Evolutionary conservation across 164 flowering plant genomes (phyloP).

Genomic region (Nymphaea thermarum): DNA sequence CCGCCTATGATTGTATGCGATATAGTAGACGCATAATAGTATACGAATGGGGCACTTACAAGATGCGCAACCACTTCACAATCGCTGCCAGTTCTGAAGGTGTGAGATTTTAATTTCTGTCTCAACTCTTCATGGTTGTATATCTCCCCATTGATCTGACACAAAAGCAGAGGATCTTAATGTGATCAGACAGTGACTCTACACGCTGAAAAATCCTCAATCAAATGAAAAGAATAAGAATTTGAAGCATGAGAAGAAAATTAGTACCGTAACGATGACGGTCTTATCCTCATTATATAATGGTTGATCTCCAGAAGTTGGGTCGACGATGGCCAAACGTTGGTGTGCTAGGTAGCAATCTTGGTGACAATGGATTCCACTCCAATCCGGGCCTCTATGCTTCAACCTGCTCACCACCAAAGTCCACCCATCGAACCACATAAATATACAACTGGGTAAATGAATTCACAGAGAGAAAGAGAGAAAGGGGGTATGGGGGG

Average conservation of each 20-base stretch:
- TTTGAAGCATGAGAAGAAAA: neutral
- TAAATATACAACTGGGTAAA: neutral
- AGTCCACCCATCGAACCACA: neutral
- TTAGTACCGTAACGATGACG: slow-evolving; percentile 61
- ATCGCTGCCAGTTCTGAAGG: slow-evolving; percentile 85
- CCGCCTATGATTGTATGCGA: too few relatives aligned
- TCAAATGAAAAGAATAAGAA: neutral
- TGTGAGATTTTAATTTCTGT: slow-evolving; percentile 48
- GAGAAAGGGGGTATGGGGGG: too few relatives aligned
- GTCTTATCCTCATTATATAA: slow-evolving; percentile 88
- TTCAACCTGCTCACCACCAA: slow-evolving; percentile 37
- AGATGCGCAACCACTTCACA: slow-evolving; percentile 99
- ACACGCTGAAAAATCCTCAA: neutral
- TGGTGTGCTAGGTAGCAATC: slow-evolving; percentile 88
- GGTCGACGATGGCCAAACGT: slow-evolving; percentile 83
- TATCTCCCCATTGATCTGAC: slow-evolving; percentile 91
- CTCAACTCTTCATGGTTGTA: slow-evolving; percentile 75
- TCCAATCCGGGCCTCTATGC: slow-evolving; percentile 97
- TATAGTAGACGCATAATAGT: too few relatives aligned
- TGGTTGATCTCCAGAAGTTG: slow-evolving; percentile 94
- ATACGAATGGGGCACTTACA: slow-evolving; percentile 33
- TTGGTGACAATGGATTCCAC: slow-evolving; percentile 67
- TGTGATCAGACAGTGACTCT: neutral
- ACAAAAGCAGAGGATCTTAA: neutral
- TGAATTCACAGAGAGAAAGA: neutral